Evolutionary conservation across 2,329 filamentous ascomycete genomes (phyloP).

Genomic region (Leptodontidium sp.): DNA sequence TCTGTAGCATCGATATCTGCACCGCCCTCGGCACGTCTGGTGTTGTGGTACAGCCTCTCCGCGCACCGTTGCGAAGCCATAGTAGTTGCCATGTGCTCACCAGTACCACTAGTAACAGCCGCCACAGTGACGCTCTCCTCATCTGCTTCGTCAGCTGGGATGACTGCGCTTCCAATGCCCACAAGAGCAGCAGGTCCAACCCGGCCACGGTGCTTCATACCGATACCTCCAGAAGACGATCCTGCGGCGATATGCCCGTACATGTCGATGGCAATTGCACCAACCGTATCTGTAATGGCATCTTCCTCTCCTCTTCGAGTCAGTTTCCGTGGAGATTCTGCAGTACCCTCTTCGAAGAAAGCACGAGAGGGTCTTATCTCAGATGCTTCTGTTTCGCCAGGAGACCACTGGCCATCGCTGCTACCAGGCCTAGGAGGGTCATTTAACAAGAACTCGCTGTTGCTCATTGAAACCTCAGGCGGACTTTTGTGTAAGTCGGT

Average conservation of each 20-base stretch:
- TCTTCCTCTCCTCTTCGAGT: constrained; percentile 54
- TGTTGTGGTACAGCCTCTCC: constrained; percentile 80
- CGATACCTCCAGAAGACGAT: constrained; percentile 96
- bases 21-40: constrained; percentile 66
- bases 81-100: constrained; percentile 97
- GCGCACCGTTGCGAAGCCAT: constrained; percentile 89
- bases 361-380: constrained; percentile 24
- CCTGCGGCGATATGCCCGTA: constrained; percentile 90
- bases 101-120: constrained; percentile 90
- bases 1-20: constrained; percentile 72
- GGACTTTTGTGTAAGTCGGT: constrained; percentile 33
- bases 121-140: constrained; percentile 75
- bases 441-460: constrained; percentile 17
- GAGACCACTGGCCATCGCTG: constrained; percentile 43
- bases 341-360: constrained; percentile 39
- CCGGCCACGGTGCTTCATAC: constrained; percentile 95
- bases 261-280: constrained; percentile 90
- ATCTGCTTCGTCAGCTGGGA: constrained; percentile 79
- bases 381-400: constrained; percentile 26
- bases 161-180: constrained; percentile 87
- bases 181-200: constrained; percentile 93
- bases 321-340: constrained; percentile 31
- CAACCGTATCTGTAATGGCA: constrained; percentile 88
- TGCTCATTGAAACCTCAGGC: constrained; percentile 36
- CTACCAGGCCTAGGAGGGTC: constrained; percentile 24